These are phyloP conservation scores for Tagetes erecta DNA, from an alignment of 129 eudicot genomes.

Conservation along the genomic window DNA sequence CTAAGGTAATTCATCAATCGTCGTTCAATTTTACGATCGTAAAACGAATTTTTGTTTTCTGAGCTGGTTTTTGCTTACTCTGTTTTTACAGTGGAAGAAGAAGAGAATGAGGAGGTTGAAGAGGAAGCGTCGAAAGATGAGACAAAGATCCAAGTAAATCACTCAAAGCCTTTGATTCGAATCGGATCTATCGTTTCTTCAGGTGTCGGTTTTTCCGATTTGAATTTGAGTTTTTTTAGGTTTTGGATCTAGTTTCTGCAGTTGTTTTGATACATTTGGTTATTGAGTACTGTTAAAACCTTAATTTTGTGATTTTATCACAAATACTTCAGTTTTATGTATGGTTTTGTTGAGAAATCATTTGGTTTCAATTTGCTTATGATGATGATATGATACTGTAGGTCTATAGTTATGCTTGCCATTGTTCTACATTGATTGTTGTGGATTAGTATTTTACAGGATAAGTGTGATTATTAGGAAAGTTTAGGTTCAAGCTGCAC, in stretches of 20 bases:
- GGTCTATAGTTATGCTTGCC: not conserved
- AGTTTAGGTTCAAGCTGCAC: no score
- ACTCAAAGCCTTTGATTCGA: not conserved
- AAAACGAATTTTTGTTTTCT: not conserved
- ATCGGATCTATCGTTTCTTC: not conserved
- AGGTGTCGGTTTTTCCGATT: not conserved
- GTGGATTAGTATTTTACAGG: not conserved
- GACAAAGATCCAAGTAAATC: constrained; percentile 54
- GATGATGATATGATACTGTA: not conserved
- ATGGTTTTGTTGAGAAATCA: not conserved
- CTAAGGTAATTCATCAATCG: not conserved
- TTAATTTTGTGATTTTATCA: not conserved
- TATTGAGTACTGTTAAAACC: constrained; percentile 20
- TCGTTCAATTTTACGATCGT: not conserved
- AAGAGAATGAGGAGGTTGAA: constrained; percentile 45
- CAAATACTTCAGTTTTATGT: not conserved
- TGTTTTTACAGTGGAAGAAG: constrained; percentile 48
- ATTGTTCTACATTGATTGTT: not conserved
- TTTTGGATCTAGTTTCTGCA: not conserved
- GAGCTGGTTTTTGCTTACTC: not conserved
- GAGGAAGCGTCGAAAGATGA: constrained; percentile 72
- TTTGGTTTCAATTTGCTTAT: no score
- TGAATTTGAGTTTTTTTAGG: not conserved
- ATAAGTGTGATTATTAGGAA: not conserved
- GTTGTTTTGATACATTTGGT: constrained; percentile 2